A percentile compares a stretch with the other conserved stretches of the same genome.
Evolutionary conservation across 2,329 filamentous ascomycete species (phyloP).

Genomic region (Nothophaeocryptopus gaeumannii): DNA sequence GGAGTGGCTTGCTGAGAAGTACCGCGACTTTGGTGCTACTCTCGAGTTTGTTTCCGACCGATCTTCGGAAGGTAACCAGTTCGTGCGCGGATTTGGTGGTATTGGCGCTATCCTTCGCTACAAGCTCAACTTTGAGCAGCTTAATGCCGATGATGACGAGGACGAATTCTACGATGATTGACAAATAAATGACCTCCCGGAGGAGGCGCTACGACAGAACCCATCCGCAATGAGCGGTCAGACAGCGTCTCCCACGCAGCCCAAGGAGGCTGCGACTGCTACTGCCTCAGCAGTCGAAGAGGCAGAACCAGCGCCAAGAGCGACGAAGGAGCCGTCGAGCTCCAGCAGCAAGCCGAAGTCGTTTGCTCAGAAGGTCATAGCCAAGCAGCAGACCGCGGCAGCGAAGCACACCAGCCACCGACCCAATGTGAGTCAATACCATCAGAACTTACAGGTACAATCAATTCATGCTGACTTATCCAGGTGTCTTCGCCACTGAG

Average conservation of each 20-base stretch:
- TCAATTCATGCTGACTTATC: constrained; percentile 10
- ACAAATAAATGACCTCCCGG: constrained; percentile 65
- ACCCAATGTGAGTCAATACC: constrained; percentile 24
- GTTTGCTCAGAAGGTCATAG: constrained; percentile 23
- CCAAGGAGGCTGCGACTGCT: constrained; percentile 29
- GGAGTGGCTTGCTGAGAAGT: constrained; percentile 99
- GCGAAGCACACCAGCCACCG: constrained; percentile 24
- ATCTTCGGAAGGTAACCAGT: constrained; percentile 98
- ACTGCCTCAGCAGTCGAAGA: constrained; percentile 27
- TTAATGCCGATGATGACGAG: constrained; percentile 76
- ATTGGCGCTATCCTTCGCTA: constrained; percentile 96
- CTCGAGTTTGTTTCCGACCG: constrained; percentile 97
- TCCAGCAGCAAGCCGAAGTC: constrained; percentile 9
- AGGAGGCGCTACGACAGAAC: constrained; percentile 75
- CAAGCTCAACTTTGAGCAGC: constrained; percentile 99
- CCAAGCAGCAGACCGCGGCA: constrained; percentile 16
- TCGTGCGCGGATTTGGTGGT: constrained; percentile 98
- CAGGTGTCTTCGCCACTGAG: constrained; percentile 30
- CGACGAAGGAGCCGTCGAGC: constrained; percentile 4
- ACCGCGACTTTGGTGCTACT: constrained; percentile 93
- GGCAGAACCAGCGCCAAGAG: constrained; percentile 15
- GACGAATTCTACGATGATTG: constrained; percentile 91
- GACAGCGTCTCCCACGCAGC: constrained; percentile 53
- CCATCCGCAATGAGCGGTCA: constrained; percentile 48
- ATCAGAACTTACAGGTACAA: not conserved